These are phyloP conservation scores for Xenosphaeropsis pyriputrescens DNA, from an alignment of 2,329 filamentous ascomycete species.

Conservation along the genomic window DNA sequence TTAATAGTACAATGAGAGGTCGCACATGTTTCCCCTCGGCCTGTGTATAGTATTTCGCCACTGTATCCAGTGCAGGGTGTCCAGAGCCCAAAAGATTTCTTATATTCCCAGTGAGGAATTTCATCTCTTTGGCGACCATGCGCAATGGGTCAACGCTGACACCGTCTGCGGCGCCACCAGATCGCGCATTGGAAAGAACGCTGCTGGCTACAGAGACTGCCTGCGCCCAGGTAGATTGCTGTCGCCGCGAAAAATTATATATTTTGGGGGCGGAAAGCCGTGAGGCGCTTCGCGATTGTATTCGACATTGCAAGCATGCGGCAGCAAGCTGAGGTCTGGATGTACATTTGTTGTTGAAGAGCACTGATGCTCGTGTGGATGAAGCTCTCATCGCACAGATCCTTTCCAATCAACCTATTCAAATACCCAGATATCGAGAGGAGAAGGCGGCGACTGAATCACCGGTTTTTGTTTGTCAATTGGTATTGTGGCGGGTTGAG, in stretches of 20 bases:
- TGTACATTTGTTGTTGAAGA: constrained; percentile 21
- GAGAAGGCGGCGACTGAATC: not conserved
- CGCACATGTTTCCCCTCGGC: constrained; percentile 94
- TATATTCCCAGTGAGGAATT: constrained; percentile 88
- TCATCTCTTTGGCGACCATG: constrained; percentile 91
- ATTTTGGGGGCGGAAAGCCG: constrained; percentile 7
- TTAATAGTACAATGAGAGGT: constrained; percentile 85
- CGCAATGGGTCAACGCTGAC: constrained; percentile 78
- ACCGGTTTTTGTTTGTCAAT: no score
- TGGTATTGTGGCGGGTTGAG: no score
- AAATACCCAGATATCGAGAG: not conserved
- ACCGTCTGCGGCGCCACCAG: constrained; percentile 40
- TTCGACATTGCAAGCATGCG: constrained; percentile 24
- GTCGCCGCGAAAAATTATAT: constrained; percentile 24
- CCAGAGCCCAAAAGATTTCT: constrained; percentile 84
- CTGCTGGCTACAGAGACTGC: constrained; percentile 58
- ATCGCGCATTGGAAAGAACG: constrained; percentile 52
- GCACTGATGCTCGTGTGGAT: constrained; percentile 31
- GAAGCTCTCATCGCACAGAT: constrained; percentile 33
- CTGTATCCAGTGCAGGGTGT: constrained; percentile 85
- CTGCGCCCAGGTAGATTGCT: constrained; percentile 59
- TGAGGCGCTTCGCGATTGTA: no score
- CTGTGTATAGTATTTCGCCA: constrained; percentile 95
- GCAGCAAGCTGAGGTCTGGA: constrained; percentile 21
- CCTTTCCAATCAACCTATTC: constrained; percentile 6